Evolutionary conservation across 768 basidiomycete species (phyloP), one percentile per base, ranked within the genome.

Genomic region (Calocybe cyanea): DNA sequence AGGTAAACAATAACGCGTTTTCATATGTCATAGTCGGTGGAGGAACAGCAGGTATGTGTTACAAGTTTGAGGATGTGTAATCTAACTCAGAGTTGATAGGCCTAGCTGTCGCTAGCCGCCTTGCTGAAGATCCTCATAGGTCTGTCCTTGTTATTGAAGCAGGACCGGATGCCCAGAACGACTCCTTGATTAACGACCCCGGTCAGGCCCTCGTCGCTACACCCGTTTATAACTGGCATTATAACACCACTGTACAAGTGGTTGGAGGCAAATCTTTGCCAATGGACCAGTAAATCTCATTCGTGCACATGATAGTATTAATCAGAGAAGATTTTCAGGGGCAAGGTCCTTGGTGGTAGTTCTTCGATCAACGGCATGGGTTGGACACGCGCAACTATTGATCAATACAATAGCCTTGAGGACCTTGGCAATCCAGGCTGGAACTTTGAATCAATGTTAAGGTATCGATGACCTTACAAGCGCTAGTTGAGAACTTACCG

Each of bases 351-450:
- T 0, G 54, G 54, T 7, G 54, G 54, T 17, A 55, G 54, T n/a
- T 55, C 54, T n/a, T 47, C 51, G 24, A 53, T 55, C 15, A 55
- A 55, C 25, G 51, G 51, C 13, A 53, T 55, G 54, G 46, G 48
- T 25, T 55, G 54, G 54, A 55, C 54, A 5, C 51, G 54, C 19
- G 54, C 51, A n/a, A 55, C 51, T 5, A 47, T 53, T 11, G 45
- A 50, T 21, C 54, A 55, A 18, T 55, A 55, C 9, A 34, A 55
- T 35, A 49, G 51, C 20, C 24, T 55, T 25, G 51, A 55, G 38
- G 15, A 46, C 18, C 54, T 55, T 8, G 54, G 54, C 2, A 55
- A 55, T 19, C 51, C 54, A 19, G 54, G 54, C 13, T 55, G 54
- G 54, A 55, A 55, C n/a, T 55, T 50, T 19, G 18, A 41, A 11